These are phyloP conservation scores for Microcyclosporella mali DNA, from an alignment of 2,329 filamentous ascomycete species.

Conservation along the genomic window DNA sequence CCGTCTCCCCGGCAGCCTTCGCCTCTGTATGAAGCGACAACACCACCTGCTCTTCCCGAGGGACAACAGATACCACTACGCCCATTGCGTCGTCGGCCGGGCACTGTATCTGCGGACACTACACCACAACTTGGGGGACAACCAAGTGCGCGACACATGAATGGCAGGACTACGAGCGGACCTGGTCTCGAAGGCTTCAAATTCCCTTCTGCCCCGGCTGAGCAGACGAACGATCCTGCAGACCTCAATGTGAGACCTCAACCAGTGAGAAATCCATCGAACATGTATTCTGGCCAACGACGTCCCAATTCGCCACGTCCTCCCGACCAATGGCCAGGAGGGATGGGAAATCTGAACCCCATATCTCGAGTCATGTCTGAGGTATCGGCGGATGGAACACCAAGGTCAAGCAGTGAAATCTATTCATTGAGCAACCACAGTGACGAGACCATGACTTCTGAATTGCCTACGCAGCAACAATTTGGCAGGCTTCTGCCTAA, in stretches of 20 bases:
- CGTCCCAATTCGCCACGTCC: conserved; percentile 29
- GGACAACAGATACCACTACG: conserved; percentile 15
- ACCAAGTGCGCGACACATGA: conserved; percentile 11
- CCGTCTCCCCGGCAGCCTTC: conserved; percentile 33
- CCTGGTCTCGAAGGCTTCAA: conserved; percentile 21
- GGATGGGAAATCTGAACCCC: conserved; percentile 51
- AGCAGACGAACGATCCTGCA: conserved; percentile 22
- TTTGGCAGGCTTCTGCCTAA: conserved; percentile 48
- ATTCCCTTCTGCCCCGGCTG: conserved; percentile 22
- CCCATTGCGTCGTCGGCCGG: conserved; percentile 23
- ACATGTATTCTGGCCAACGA: conserved; percentile 32
- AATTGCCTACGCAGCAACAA: conserved; percentile 55
- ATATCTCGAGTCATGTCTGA: conserved; percentile 68
- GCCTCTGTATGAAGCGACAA: conserved; percentile 36
- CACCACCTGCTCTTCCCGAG: conserved; percentile 26
- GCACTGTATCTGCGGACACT: conserved; percentile 26
- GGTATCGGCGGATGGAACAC: conserved; percentile 69
- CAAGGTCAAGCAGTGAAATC: conserved; percentile 87
- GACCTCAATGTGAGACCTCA: conserved; percentile 17
- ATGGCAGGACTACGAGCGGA: conserved; percentile 9
- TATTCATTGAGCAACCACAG: conserved; percentile 94
- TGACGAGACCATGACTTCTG: conserved; percentile 84
- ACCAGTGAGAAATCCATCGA: conserved; percentile 25
- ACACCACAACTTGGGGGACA: conserved; percentile 26
- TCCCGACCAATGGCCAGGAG: conserved; percentile 26